Conservation (phyloP, 1,284 basidiomycete genomes). For the Cutaneotrichosporon sp. region DNA sequence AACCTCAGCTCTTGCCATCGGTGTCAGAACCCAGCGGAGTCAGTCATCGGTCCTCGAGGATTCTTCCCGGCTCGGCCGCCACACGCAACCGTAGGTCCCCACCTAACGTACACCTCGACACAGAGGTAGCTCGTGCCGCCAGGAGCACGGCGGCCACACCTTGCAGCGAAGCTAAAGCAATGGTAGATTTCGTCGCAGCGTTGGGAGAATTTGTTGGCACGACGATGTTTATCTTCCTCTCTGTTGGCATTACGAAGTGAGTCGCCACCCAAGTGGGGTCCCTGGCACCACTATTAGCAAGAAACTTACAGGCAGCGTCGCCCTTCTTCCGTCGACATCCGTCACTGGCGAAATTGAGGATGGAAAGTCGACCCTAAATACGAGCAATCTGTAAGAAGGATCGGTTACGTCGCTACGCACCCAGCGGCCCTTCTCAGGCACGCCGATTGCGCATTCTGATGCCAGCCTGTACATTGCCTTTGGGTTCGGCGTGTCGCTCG, state of each 20-base stretch:
- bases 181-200: slow-evolving; percentile 46
- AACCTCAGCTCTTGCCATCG: too few species aligned
- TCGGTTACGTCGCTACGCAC: background rate
- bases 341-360: slow-evolving; percentile 36
- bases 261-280: slow-evolving; percentile 2
- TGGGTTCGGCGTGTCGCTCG: slow-evolving; percentile 50
- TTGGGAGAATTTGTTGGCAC: slow-evolving; percentile 52
- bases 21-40: too few species aligned
- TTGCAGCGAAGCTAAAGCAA: too few species aligned
- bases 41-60: too few species aligned
- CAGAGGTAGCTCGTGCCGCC: too few species aligned
- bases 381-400: slow-evolving; percentile 32
- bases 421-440: too few species aligned
- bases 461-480: slow-evolving; percentile 49
- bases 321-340: slow-evolving; percentile 38
- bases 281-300: background rate
- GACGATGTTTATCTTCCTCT: slow-evolving; percentile 48
- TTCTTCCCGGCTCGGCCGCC: slow-evolving; percentile 6
- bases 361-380: slow-evolving; percentile 32
- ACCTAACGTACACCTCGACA: too few species aligned
- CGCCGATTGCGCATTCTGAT: slow-evolving; percentile 17
- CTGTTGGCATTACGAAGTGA: slow-evolving; percentile 47
- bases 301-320: slow-evolving; percentile 30
- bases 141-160: too few species aligned
- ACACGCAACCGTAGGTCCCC: slow-evolving; percentile 15